phyloP scores from a whole-genome alignment of 2,329 filamentous ascomycete species.

The Beauveria varroae region DNA sequence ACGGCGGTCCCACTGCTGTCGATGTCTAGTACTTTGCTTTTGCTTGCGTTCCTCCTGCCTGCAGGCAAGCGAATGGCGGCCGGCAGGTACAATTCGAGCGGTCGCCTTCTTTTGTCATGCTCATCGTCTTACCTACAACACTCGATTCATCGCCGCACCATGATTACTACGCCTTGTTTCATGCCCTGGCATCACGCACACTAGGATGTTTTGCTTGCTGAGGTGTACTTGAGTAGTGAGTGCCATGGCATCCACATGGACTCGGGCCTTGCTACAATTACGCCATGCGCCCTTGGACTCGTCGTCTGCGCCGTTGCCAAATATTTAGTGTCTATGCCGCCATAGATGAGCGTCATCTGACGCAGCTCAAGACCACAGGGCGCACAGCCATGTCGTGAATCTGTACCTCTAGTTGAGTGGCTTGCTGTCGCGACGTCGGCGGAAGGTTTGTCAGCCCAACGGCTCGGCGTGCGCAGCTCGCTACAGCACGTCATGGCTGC shows the following conservation, averaged over 20 bases:
- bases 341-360: background rate
- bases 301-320: background rate
- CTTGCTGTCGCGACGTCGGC: background rate
- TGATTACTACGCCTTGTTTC: background rate
- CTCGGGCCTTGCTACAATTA: no score
- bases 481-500: background rate
- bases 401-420: background rate
- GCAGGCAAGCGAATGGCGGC: no score
- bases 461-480: background rate
- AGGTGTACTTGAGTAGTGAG: no score
- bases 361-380: background rate
- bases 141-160: background rate
- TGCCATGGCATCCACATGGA: no score
- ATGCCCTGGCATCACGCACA: background rate
- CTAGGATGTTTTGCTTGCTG: background rate
- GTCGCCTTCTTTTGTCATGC: no score
- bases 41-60: no score
- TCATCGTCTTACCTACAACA: background rate
- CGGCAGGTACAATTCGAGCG: no score
- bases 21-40: no score
- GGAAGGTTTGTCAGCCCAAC: background rate
- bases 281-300: background rate
- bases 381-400: conserved; percentile 1
- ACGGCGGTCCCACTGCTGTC: background rate
- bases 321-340: background rate